Percentiles rank a stretch among this genome's conserved stretches.
These are phyloP conservation scores for Alternaria brassicae DNA, from an alignment of 2,329 filamentous ascomycete genomes.

Conservation along the genomic window DNA sequence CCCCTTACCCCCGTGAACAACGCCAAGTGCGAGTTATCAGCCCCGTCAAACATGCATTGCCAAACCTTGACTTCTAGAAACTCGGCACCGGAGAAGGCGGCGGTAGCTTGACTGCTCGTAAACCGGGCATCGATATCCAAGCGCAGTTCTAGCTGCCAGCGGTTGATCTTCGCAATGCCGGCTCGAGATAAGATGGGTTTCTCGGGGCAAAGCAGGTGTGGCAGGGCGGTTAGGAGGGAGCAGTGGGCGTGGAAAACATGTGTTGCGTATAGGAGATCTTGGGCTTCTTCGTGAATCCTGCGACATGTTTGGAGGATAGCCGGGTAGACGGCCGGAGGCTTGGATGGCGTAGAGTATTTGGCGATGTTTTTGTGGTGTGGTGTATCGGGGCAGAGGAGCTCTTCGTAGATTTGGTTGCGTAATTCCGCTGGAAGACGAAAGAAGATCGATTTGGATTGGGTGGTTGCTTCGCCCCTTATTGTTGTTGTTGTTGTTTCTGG, in stretches of 20 bases:
- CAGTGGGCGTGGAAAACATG: conserved; percentile 61
- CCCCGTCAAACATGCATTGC: conserved; percentile 50
- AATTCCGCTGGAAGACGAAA: conserved; percentile 66
- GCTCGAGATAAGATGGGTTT: conserved; percentile 47
- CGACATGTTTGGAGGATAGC: conserved; percentile 53
- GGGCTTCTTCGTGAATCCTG: conserved; percentile 52
- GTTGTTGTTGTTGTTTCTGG: conserved; percentile 1
- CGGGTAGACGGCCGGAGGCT: conserved; percentile 41
- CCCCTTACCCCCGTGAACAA: conserved; percentile 57
- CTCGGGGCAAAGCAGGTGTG: conserved; percentile 50
- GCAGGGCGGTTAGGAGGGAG: conserved; percentile 54
- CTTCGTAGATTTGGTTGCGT: conserved; percentile 63
- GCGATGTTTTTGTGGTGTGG: conserved; percentile 15
- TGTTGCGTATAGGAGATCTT: conserved; percentile 56
- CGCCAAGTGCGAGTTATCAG: conserved; percentile 52
- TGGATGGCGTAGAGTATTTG: conserved; percentile 14
- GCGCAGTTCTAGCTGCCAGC: conserved; percentile 56
- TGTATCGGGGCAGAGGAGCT: conserved; percentile 45
- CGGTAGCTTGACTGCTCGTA: conserved; percentile 45
- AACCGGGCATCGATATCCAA: conserved; percentile 60
- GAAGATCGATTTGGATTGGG: conserved; percentile 33
- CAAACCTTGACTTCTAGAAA: conserved; percentile 60
- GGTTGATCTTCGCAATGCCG: conserved; percentile 48
- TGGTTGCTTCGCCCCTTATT: conserved; percentile 7
- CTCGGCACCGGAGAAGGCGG: conserved; percentile 56